Conservation (phyloP, 2,329 filamentous ascomycete species). For the Domatiomyces catenatus region DNA sequence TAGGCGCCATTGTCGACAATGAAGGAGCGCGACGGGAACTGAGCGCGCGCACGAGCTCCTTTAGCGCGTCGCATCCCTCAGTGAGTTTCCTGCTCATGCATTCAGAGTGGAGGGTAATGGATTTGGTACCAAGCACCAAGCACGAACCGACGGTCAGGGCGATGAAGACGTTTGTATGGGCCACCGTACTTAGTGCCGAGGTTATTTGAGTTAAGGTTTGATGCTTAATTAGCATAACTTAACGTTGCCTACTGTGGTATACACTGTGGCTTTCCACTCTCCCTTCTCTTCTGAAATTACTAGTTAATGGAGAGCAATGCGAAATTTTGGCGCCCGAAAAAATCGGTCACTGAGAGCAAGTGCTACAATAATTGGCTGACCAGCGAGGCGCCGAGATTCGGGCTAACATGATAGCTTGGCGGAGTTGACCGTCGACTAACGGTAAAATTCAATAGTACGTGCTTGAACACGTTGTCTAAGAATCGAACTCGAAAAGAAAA, state of each 20-base stretch:
- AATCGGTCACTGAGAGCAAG: too few relatives aligned
- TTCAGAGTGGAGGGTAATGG: too few relatives aligned
- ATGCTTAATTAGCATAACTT: background rate
- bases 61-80: background rate
- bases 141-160: background rate
- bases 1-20: slow-evolving; percentile 88
- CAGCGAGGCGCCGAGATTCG: background rate
- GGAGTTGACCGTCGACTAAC: background rate
- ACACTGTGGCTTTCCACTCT: too few relatives aligned
- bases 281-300: too few relatives aligned
- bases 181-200: background rate
- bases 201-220: background rate
- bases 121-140: too few relatives aligned
- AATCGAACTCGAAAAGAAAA: too few relatives aligned
- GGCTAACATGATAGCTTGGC: background rate
- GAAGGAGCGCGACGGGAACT: slow-evolving; percentile 43
- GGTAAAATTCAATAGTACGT: background rate
- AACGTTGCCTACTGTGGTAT: too few relatives aligned
- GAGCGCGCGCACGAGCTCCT: background rate
- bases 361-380: background rate
- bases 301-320: too few relatives aligned
- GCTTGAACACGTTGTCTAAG: too few relatives aligned
- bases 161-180: background rate
- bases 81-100: background rate
- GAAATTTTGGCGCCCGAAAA: too few relatives aligned